These are phyloP conservation scores for Aegle marmelos DNA, from an alignment of 345 rosid species.

Conservation along the genomic window DNA sequence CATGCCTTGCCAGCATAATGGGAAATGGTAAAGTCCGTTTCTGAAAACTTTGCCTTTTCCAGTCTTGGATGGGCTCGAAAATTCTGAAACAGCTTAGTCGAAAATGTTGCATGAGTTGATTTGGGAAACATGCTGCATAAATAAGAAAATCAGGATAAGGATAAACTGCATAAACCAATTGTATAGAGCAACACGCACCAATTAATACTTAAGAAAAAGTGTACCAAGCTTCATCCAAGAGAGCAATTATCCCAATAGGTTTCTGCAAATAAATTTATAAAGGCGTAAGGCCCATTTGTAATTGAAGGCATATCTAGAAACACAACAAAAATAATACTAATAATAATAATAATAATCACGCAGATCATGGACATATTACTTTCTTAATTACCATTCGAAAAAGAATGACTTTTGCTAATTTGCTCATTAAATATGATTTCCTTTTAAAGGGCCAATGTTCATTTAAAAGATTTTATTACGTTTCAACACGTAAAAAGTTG, in stretches of 20 bases:
- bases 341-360: neutral
- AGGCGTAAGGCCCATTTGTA: constrained; percentile 13
- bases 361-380: neutral
- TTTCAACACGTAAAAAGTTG: neutral
- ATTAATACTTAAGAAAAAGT: constrained; percentile 33
- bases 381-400: neutral
- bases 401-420: neutral
- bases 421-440: neutral
- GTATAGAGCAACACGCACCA: constrained; percentile 37
- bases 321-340: neutral
- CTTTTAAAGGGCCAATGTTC: neutral
- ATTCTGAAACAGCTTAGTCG: constrained; percentile 86
- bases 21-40: constrained; percentile 83
- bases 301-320: constrained; percentile 19
- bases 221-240: constrained; percentile 99
- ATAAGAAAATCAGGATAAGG: constrained; percentile 49
- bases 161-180: constrained; percentile 31
- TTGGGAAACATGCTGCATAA: constrained; percentile 94
- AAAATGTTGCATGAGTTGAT: constrained; percentile 85
- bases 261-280: constrained; percentile 57
- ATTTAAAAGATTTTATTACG: neutral
- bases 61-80: constrained; percentile 57
- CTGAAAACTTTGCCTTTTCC: constrained; percentile 90
- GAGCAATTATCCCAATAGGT: constrained; percentile 94
- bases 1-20: constrained; percentile 99